phyloP scores from a whole-genome alignment of 2,329 filamentous ascomycete species.

The Trichoderma gracile region DNA sequence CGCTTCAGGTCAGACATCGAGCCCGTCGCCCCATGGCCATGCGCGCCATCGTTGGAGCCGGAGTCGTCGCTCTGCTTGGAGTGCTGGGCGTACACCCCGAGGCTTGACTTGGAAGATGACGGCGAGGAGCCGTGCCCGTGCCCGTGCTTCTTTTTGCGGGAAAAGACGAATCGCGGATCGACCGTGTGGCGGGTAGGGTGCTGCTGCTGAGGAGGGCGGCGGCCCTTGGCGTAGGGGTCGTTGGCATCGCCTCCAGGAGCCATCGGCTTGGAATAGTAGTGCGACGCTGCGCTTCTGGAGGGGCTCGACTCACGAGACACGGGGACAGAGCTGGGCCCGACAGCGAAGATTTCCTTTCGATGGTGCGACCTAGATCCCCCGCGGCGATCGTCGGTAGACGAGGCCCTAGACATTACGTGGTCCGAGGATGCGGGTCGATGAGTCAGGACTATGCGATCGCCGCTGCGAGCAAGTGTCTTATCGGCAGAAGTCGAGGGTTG shows the following conservation, averaged over 20 bases:
- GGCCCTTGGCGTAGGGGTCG: conserved; percentile 84
- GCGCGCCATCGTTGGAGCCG: conserved; percentile 26
- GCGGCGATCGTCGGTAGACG: conserved; percentile 43
- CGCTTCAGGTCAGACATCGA: conserved; percentile 95
- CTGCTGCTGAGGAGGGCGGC: conserved; percentile 68
- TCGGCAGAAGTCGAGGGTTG: conserved; percentile 64
- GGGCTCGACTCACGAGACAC: conserved; percentile 65
- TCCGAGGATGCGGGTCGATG: conserved; percentile 49
- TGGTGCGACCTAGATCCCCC: conserved; percentile 43
- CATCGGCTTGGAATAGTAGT: conserved; percentile 70
- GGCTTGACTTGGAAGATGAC: conserved; percentile 52
- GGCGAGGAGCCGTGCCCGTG: conserved; percentile 48
- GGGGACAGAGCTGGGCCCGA: conserved; percentile 55
- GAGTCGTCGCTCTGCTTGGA: conserved; percentile 21
- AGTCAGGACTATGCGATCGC: conserved; percentile 43
- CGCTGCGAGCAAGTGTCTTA: conserved; percentile 44
- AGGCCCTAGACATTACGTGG: conserved; percentile 44
- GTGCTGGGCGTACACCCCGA: conserved; percentile 41
- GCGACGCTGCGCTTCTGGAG: conserved; percentile 61
- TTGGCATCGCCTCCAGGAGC: conserved; percentile 78
- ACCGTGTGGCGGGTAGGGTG: conserved; percentile 63
- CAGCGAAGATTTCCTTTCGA: conserved; percentile 56
- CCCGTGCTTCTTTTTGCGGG: conserved; percentile 65
- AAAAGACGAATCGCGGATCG: conserved; percentile 83
- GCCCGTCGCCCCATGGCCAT: conserved; percentile 51